Evolutionary conservation across 108 stramenopile genomes (phyloP).

Genomic region (Mediolabrus comicus): DNA sequence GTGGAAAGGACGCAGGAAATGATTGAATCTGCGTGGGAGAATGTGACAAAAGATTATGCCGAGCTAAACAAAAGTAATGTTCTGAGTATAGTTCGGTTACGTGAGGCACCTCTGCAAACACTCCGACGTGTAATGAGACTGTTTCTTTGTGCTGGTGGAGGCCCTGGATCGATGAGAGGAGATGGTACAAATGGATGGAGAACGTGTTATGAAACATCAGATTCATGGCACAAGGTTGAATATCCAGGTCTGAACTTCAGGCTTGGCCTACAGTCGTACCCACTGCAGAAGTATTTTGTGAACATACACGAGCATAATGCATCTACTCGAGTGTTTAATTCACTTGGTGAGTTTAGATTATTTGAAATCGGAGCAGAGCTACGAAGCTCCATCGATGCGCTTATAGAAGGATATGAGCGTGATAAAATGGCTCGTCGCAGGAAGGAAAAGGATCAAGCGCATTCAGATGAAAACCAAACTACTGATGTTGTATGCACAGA

Average conservation of each 20-base stretch:
- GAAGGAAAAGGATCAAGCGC: constrained; percentile 1
- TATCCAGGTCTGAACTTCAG: constrained; percentile 72
- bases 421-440: constrained; percentile 23
- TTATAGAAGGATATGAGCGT: constrained; percentile 21
- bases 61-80: background rate
- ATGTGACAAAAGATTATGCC: background rate
- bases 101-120: constrained; percentile 62
- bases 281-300: constrained; percentile 25
- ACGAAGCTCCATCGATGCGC: constrained; percentile 29
- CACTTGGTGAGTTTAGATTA: constrained; percentile 16
- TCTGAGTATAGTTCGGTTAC: constrained; percentile 40
- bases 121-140: constrained; percentile 55
- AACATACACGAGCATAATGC: background rate
- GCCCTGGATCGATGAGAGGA: constrained; percentile 79
- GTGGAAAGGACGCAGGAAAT: constrained; percentile 13
- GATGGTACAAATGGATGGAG: constrained; percentile 81
- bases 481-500: background rate
- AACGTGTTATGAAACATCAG: constrained; percentile 8
- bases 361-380: constrained; percentile 40
- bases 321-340: constrained; percentile 7
- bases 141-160: constrained; percentile 71
- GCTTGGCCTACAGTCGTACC: constrained; percentile 51
- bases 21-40: constrained; percentile 13
- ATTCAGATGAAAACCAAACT: background rate
- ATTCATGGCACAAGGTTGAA: constrained; percentile 60